Conservation (phyloP, 2,329 filamentous ascomycete species). For the Aspergillus quadricinctus region DNA sequence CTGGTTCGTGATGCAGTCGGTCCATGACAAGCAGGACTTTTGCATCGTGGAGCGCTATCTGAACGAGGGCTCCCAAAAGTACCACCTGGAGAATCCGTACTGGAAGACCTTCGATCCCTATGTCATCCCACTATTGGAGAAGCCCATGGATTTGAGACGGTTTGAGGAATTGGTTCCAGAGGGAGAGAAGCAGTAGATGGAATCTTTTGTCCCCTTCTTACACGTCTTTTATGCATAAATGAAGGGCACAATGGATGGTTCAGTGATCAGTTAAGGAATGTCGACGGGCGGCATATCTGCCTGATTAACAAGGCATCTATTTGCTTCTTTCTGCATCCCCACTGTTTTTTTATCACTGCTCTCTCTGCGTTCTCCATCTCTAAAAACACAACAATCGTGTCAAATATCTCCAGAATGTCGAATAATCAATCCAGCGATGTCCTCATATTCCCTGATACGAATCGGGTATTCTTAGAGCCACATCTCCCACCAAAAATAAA, state of each 20-base stretch:
- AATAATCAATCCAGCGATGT: slow-evolving; percentile 18
- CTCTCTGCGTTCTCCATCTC: background rate
- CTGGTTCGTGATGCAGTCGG: slow-evolving; percentile 76
- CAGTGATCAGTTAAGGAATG: no score
- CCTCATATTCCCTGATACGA: slow-evolving; percentile 36
- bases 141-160: slow-evolving; percentile 64
- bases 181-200: background rate
- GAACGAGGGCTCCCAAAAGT: slow-evolving; percentile 57
- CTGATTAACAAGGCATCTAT: background rate
- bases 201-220: no score
- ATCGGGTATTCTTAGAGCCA: slow-evolving; percentile 40
- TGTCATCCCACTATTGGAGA: slow-evolving; percentile 63
- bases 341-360: background rate
- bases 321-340: background rate
- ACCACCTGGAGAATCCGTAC: slow-evolving; percentile 65
- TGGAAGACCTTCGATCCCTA: slow-evolving; percentile 75
- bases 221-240: background rate
- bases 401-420: background rate
- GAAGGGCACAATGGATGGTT: no score
- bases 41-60: slow-evolving; percentile 72
- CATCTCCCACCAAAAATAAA: slow-evolving; percentile 39
- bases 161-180: slow-evolving; percentile 56
- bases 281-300: background rate
- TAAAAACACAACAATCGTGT: background rate
- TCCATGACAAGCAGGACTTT: slow-evolving; percentile 64